Evolutionary conservation across 192 early-diverging fungal species (phyloP), one percentile per base, ranked within the genome.

Genomic region (Linnemannia schmuckeri): DNA sequence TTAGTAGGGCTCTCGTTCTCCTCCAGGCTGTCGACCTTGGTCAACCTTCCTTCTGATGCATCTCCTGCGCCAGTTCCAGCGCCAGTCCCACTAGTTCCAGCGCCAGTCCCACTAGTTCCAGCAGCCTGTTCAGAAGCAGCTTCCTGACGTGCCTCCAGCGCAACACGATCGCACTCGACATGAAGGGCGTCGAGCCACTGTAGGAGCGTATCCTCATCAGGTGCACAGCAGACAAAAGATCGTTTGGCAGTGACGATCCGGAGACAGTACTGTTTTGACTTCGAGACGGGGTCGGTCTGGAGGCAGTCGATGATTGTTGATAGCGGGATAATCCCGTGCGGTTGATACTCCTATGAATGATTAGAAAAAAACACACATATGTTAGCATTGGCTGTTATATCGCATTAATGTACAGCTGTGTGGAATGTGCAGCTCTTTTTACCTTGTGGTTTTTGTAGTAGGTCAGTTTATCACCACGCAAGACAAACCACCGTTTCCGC

Each of bases 401-500:
- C 18, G 15, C 4, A 52, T 52, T 18, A 18, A 6, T 52, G 5
- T 5, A 22, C 18, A 52, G 0, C 17, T 22, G 20, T 22, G 5
- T 22, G 49, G 20, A 22, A 52, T 52, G 4, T 61, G 57, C n/a
- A 61, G 6, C 52, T 18, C 0, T 55, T 55, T 8, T 44, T 82
- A 82, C 80, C 89, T 94, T 93, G 17, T 87, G 75, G 68, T 94
- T 88, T 76, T 94, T 91, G 82, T 94, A 94, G 74, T 93, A 94
- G 3, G 90, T 82, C 72, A 94, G 70, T 37, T 89, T 91, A 63
- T 91, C 90, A 47, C 88, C 90, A 57, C 92, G 78, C 12, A 94
- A 74, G 18, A 93, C 93, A 88, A 94, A 94, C 93, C 91, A 94
- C 49, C 91, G 88, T 49, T 91, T 94, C 68, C 90, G 89, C 93